Base-by-base conservation (phyloP, 768 basidiomycete species). In the Rhodotorula kratochvilovae region DNA sequence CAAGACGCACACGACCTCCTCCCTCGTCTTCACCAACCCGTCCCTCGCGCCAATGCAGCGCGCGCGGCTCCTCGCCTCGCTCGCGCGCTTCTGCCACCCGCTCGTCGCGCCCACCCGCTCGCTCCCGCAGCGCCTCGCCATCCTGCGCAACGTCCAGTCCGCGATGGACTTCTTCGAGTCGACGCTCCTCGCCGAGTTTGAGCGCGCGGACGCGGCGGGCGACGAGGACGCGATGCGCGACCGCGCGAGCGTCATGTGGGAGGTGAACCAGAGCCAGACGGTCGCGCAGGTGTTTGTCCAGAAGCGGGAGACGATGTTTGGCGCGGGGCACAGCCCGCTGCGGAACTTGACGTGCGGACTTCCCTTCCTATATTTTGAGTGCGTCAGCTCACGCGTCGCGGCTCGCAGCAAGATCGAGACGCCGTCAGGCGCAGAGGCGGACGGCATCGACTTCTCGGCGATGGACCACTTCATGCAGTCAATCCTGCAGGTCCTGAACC, bases 231-330 rank as follows among this genome's bases (percentile, higher is more conserved):
- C 82, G 21, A 97, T 98, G 94, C 83, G 84, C 63, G 87, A 90
- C 64, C 89, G 88, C 0, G 91, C 93, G 11, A 86, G 86, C 66
- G 86, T 90, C 0, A 89, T 90, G 77, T 97, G 92, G 92, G 86
- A 89, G 72, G 86, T 96, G 42, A 76, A 65, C 46, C 50, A 73
- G 48, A 89, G 91, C 67, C 94, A 91, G 91, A 94, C 95, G 80
- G 87, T 96, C 84, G 91, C 91, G 1, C 89, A 91, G 74, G 88
- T 94, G 27, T 99, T 95, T 91, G 88, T 90, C 2, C 94, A 99
- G 81, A 94, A 95, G 82, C 83, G 90, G 56, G 93, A 95, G 79
- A 87, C 97, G 31, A 92, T 98, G 76, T 97, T 95, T 80, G 89
- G 92, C 73, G 86, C 86, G 67, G 87, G 85, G 13, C 93, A 91